Percentiles rank a stretch among this genome's conserved stretches.
Conservation (phyloP, 2,329 filamentous ascomycete genomes). For the Phialocephala subalpina region DNA sequence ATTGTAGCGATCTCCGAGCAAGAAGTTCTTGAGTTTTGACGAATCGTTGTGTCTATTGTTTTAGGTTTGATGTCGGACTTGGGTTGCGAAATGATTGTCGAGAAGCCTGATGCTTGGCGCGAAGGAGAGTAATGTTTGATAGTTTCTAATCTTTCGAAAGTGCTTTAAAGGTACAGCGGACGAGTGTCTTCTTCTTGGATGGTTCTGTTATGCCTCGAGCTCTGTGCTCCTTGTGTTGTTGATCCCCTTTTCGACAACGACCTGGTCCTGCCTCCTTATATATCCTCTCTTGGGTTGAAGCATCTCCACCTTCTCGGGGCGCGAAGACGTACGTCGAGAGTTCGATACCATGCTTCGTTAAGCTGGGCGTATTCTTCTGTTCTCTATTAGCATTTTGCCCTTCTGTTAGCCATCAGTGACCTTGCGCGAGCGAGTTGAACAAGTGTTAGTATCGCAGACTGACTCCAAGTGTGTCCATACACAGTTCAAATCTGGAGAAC, state of each 20-base stretch:
- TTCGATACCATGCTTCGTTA: not conserved
- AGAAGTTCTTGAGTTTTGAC: not conserved
- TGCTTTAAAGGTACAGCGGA: not conserved
- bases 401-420: not conserved
- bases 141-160: not conserved
- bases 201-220: not conserved
- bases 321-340: not conserved
- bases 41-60: not conserved
- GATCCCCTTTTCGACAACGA: not conserved
- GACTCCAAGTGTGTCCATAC: not conserved
- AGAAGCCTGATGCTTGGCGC: not conserved
- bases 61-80: not conserved
- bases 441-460: not conserved
- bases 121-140: not conserved
- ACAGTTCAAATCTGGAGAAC: not conserved
- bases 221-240: not conserved
- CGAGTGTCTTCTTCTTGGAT: not conserved
- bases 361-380: not conserved
- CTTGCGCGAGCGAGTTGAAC: not conserved
- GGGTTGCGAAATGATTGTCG: not conserved
- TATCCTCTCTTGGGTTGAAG: not conserved
- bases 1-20: not conserved
- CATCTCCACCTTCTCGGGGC: constrained; percentile 9
- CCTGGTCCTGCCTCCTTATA: not conserved
- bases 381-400: not conserved